Percentiles rank a stretch among this genome's conserved stretches.
These are phyloP conservation scores for Colletotrichum sp. DNA, from an alignment of 2,329 filamentous ascomycete genomes.

Conservation along the genomic window DNA sequence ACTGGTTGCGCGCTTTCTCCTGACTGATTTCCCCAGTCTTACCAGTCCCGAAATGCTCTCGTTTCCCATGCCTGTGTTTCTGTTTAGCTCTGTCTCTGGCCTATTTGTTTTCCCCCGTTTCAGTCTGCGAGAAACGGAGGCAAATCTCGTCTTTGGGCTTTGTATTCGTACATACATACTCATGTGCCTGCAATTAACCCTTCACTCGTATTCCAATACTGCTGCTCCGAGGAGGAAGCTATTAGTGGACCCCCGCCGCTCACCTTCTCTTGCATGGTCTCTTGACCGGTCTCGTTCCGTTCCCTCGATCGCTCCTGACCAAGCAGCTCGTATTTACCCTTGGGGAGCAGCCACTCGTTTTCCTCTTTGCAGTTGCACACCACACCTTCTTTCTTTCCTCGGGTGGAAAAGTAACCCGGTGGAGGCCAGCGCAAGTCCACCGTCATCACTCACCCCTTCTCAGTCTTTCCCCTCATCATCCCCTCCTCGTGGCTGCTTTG, in stretches of 20 bases:
- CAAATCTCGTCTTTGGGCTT: neutral
- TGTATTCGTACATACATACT: neutral
- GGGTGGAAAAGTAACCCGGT: neutral
- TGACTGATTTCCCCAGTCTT: constrained; percentile 9
- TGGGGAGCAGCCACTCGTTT: neutral
- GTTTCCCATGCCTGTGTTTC: neutral
- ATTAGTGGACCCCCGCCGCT: constrained; percentile 11
- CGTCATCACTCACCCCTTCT: neutral
- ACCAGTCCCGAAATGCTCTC: constrained; percentile 11
- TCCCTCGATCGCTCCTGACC: constrained; percentile 1
- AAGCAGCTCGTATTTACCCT: constrained; percentile 10
- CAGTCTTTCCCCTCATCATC: neutral
- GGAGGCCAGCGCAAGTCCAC: constrained; percentile 8
- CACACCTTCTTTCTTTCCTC: neutral
- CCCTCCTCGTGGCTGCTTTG: neutral
- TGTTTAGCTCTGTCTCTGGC: neutral
- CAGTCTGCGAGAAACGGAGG: neutral
- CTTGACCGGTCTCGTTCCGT: neutral
- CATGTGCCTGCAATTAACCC: neutral
- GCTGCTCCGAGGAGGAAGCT: neutral
- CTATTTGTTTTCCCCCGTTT: neutral
- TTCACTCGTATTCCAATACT: neutral
- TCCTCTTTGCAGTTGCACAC: neutral
- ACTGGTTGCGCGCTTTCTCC: constrained; percentile 6
- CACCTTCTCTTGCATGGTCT: neutral